Percentiles rank a stretch among this genome's conserved stretches.
Conservation (phyloP, 2,329 filamentous ascomycete species). For the Fusarium cicatricum region DNA sequence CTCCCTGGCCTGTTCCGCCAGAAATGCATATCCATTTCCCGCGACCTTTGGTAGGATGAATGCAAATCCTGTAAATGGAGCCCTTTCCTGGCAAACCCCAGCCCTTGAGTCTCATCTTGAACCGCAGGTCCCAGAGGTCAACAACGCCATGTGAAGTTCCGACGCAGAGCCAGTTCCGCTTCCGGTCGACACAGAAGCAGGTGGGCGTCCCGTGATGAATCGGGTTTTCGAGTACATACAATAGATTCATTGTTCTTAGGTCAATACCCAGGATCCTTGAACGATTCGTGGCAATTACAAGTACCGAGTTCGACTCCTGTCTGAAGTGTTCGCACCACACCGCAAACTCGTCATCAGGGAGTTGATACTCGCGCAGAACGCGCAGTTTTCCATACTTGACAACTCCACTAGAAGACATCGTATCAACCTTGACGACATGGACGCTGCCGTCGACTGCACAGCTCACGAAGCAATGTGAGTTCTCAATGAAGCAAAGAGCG, state of each 20-base stretch:
- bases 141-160: constrained; percentile 94
- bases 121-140: constrained; percentile 96
- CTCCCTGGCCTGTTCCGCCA: constrained; percentile 85
- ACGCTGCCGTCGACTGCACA: constrained; percentile 91
- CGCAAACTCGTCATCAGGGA: constrained; percentile 77
- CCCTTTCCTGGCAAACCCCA: constrained; percentile 88
- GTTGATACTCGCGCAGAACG: constrained; percentile 80
- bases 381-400: constrained; percentile 81
- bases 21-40: constrained; percentile 89
- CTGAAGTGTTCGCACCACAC: constrained; percentile 95
- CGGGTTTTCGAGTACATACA: constrained; percentile 85
- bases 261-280: constrained; percentile 87
- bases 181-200: constrained; percentile 87
- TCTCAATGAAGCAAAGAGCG: constrained; percentile 88
- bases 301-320: constrained; percentile 79
- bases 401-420: constrained; percentile 55
- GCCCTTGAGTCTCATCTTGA: constrained; percentile 83
- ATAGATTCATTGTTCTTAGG: constrained; percentile 81
- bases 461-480: constrained; percentile 92
- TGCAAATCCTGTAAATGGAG: constrained; percentile 78
- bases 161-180: constrained; percentile 87
- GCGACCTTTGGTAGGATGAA: constrained; percentile 81
- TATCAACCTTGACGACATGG: constrained; percentile 84
- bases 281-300: constrained; percentile 86
- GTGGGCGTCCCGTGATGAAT: constrained; percentile 91